Evolutionary conservation across 1,139 yeast genomes (phyloP).

Genomic region (Geotrichum histeridarum): DNA sequence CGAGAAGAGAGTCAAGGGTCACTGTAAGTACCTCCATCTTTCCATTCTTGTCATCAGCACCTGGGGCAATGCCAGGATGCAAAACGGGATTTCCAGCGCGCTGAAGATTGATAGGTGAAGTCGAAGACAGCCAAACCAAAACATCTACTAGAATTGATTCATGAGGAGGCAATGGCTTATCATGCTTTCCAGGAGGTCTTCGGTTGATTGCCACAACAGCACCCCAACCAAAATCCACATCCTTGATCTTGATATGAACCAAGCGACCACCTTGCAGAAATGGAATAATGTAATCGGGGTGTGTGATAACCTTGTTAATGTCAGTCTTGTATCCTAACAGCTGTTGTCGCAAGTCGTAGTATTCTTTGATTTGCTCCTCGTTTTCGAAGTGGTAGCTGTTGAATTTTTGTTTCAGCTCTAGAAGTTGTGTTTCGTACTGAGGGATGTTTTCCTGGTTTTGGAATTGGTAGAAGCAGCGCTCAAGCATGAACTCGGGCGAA

Average conservation of each 20-base stretch:
- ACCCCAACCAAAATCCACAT: constrained; percentile 86
- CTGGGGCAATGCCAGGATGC: constrained; percentile 87
- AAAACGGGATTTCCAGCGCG: constrained; percentile 56
- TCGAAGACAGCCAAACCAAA: constrained; percentile 56
- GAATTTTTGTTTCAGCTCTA: constrained; percentile 48
- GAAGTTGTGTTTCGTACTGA: constrained; percentile 60
- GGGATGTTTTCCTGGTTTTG: constrained; percentile 93
- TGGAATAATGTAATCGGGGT: constrained; percentile 80
- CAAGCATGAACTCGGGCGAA: constrained; percentile 95
- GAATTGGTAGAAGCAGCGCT: constrained; percentile 88
- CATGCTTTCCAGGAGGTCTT: constrained; percentile 41
- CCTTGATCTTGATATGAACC: constrained; percentile 55
- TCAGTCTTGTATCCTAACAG: constrained; percentile 68
- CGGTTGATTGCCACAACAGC: constrained; percentile 74
- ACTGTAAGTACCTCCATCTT: constrained; percentile 79
- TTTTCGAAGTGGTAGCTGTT: constrained; percentile 59
- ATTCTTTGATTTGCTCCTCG: constrained; percentile 68
- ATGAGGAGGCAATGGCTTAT: constrained; percentile 54
- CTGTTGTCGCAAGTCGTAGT: constrained; percentile 74
- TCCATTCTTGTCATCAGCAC: constrained; percentile 58
- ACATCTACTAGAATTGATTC: constrained; percentile 86
- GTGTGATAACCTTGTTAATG: constrained; percentile 77
- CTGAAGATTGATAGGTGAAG: constrained; percentile 48
- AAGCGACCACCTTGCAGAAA: constrained; percentile 88
- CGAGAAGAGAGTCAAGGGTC: constrained; percentile 67